phyloP scores from a whole-genome alignment of 1,284 basidiomycete species.

The Pyrrhoderma lamaoense region DNA sequence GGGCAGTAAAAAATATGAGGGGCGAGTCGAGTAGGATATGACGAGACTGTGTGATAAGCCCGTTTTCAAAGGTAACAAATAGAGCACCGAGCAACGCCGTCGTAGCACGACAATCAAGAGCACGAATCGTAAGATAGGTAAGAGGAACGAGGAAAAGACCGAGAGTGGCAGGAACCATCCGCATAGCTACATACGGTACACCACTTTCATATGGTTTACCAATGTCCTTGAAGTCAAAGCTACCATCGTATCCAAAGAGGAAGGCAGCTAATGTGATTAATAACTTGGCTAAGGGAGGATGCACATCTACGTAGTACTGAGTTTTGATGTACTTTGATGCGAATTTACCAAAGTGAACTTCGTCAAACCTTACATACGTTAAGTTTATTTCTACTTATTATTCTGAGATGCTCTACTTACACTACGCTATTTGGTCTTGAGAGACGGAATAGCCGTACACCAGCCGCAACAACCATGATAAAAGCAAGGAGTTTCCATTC shows the following conservation, averaged over 20 bases:
- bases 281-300: slow-evolving; percentile 94
- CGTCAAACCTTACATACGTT: slow-evolving; percentile 71
- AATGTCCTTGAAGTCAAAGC: slow-evolving; percentile 97
- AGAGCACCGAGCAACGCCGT: slow-evolving; percentile 86
- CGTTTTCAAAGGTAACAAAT: slow-evolving; percentile 96
- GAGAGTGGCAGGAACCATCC: slow-evolving; percentile 83
- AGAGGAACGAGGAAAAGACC: slow-evolving; percentile 87
- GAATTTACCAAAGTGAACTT: slow-evolving; percentile 96
- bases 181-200: slow-evolving; percentile 96
- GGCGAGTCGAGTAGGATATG: slow-evolving; percentile 97
- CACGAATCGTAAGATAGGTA: slow-evolving; percentile 90
- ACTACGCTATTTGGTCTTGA: slow-evolving; percentile 83
- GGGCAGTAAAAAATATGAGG: slow-evolving; percentile 94
- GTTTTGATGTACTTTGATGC: slow-evolving; percentile 88
- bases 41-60: slow-evolving; percentile 89
- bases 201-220: slow-evolving; percentile 78
- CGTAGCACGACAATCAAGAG: slow-evolving; percentile 83
- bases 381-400: slow-evolving; percentile 3
- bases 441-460: slow-evolving; percentile 73
- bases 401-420: slow-evolving; percentile 41
- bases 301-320: slow-evolving; percentile 92
- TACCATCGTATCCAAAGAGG: slow-evolving; percentile 85
- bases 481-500: slow-evolving; percentile 69
- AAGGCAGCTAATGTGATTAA: slow-evolving; percentile 89
- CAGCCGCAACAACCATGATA: slow-evolving; percentile 59